Evolutionary conservation across 2,329 filamentous ascomycete species (phyloP), one percentile per base, ranked within the genome.

Genomic region (Penicillium hesseltinei): DNA sequence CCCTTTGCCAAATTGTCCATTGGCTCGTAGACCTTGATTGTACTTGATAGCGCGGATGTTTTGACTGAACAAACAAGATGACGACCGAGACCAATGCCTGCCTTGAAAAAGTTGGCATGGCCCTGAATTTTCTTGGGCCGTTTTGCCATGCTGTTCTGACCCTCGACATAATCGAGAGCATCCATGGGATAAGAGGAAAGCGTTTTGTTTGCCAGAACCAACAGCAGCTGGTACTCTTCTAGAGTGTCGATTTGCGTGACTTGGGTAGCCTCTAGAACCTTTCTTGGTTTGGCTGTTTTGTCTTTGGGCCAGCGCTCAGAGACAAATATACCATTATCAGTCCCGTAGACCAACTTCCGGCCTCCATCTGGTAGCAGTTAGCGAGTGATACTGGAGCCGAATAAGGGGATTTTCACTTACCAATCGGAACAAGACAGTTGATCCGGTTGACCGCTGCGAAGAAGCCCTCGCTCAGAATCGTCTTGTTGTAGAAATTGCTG

Each of bases 11-110:
- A 89, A 61, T 91, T 89, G 72, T 97, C 94, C 77, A 96, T 96
- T 1, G 94, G 94, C 77, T 99, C 93, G 76, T 91, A 97, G n/a
- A 97, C 94, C 77, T 97, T 97, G 80, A 99, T 96, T 2, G 93
- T 97, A 15, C 91, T 96, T 51, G 91, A 96, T 33, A 97, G 80
- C 3, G 92, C 90, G 19, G 90, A 93, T 40, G 91, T 96, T 80
- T 96, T 97, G 69, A 97, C 94, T 66, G 91, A 95, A 77, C 93
- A 97, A 31, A 99, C 94, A 53, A 99, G 82, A 72, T 97, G 94
- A 61, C 94, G 86, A 35, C 94, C 92, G 58, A 97, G 83, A 71
- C 94, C 97, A 69, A 97, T 95, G 39, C 94, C 94, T 19, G 92
- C 90, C 77, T 95, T 96, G 86, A 99, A 99, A 80, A 97, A 99